Percentiles rank a stretch among this genome's conserved stretches.
phyloP scores from a whole-genome alignment of 768 basidiomycete genomes.

The Erythrobasidium yunnanense region DNA sequence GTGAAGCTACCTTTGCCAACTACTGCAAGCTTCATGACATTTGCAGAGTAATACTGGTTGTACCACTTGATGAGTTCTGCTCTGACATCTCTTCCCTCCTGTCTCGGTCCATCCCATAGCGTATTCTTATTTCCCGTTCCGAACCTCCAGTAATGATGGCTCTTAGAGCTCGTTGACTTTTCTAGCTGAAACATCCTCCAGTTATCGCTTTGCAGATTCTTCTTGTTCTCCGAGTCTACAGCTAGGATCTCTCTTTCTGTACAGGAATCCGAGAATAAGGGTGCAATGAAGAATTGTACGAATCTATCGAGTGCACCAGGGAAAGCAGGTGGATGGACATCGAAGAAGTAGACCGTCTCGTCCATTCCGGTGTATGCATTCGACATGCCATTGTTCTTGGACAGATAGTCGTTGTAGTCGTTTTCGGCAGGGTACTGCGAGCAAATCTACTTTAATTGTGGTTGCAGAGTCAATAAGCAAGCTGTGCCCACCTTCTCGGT shows the following conservation, averaged over 20 bases:
- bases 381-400: conserved; percentile 55
- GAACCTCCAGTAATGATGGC: conserved; percentile 45
- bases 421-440: conserved; percentile 80
- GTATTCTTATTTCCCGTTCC: conserved; percentile 45
- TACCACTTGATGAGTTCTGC: conserved; percentile 45
- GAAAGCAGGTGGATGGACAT: conserved; percentile 52
- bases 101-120: conserved; percentile 43
- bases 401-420: conserved; percentile 67
- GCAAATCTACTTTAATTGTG: conserved; percentile 51
- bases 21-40: conserved; percentile 45
- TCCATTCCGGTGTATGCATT: conserved; percentile 89
- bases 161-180: conserved; percentile 50
- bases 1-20: conserved; percentile 41
- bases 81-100: conserved; percentile 42
- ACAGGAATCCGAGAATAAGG: conserved; percentile 73
- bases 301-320: conserved; percentile 43
- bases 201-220: conserved; percentile 78
- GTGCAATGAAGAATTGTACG: conserved; percentile 74
- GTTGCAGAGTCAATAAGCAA: no score
- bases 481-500: conserved; percentile 54
- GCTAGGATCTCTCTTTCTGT: conserved; percentile 84
- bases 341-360: conserved; percentile 58
- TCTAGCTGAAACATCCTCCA: conserved; percentile 94
- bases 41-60: conserved; percentile 43
- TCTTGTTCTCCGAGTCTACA: conserved; percentile 93